phyloP scores from a whole-genome alignment of 2,329 filamentous ascomycete genomes.

The Fusarium liriodendri region DNA sequence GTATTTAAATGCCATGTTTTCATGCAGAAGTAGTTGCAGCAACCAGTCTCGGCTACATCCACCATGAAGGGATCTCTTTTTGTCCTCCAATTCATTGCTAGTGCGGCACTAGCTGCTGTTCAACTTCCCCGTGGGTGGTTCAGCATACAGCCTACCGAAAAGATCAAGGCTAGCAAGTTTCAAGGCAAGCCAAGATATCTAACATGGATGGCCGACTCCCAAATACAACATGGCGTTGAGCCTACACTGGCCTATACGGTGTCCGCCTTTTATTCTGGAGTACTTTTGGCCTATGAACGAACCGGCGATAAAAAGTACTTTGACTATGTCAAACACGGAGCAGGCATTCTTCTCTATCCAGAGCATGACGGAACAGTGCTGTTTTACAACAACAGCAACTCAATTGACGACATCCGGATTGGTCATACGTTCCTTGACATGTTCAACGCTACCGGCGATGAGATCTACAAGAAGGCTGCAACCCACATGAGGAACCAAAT shows the following conservation, averaged over 20 bases:
- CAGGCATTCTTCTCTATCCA: constrained; percentile 38
- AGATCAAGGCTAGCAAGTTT: constrained; percentile 14
- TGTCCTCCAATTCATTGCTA: neutral
- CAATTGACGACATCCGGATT: constrained; percentile 32
- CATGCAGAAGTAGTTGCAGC: neutral
- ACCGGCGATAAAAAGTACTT: constrained; percentile 37
- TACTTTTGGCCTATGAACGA: constrained; percentile 32
- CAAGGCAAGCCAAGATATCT: constrained; percentile 36
- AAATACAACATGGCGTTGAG: constrained; percentile 43
- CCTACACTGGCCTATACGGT: constrained; percentile 41
- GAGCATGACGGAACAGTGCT: constrained; percentile 34
- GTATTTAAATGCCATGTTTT: neutral
- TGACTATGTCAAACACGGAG: constrained; percentile 40
- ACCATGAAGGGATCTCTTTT: constrained; percentile 9
- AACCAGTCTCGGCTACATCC: neutral
- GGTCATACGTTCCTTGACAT: constrained; percentile 32
- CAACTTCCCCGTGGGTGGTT: constrained; percentile 28
- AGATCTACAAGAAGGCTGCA: constrained; percentile 32
- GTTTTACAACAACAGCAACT: constrained; percentile 32
- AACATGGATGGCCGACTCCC: constrained; percentile 45
- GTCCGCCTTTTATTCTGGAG: constrained; percentile 29
- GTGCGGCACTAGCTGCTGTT: constrained; percentile 3
- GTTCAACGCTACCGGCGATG: constrained; percentile 21
- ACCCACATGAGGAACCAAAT: constrained; percentile 23
- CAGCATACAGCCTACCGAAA: constrained; percentile 19